Evolutionary conservation across 345 rosid genomes (phyloP).

Genomic region (Mercurialis annua): DNA sequence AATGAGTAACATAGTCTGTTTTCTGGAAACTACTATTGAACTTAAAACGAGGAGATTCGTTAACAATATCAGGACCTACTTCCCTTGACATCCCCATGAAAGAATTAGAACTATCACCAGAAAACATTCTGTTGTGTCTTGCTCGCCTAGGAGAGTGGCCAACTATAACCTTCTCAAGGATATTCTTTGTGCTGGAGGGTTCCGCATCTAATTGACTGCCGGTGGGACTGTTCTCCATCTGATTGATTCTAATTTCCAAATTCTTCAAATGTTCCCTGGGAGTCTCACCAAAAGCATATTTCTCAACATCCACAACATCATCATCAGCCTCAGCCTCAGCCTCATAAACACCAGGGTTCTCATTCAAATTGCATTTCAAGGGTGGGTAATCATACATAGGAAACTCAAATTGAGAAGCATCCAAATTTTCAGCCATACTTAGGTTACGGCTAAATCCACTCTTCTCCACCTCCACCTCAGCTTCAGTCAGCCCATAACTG

Average conservation of each 20-base stretch:
- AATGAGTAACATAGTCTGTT: slow-evolving; percentile 38
- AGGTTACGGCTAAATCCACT: slow-evolving; percentile 30
- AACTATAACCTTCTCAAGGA: slow-evolving; percentile 64
- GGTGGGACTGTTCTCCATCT: slow-evolving; percentile 71
- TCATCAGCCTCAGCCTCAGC: slow-evolving; percentile 34
- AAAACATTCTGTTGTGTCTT: slow-evolving; percentile 51
- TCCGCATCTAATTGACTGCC: slow-evolving; percentile 46
- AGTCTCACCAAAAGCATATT: slow-evolving; percentile 67
- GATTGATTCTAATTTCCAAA: slow-evolving; percentile 64
- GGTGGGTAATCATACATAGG: slow-evolving; percentile 70
- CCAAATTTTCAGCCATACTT: slow-evolving; percentile 45
- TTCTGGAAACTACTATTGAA: slow-evolving; percentile 43
- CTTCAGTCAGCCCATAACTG: slow-evolving; percentile 79
- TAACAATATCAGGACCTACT: slow-evolving; percentile 33
- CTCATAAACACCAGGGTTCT: slow-evolving; percentile 46
- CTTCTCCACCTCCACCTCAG: slow-evolving; percentile 63
- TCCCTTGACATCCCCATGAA: slow-evolving; percentile 44
- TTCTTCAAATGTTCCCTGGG: slow-evolving; percentile 58
- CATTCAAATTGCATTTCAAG: slow-evolving; percentile 66
- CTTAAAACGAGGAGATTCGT: slow-evolving; percentile 52
- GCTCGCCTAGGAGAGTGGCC: slow-evolving; percentile 66
- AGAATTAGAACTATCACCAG: slow-evolving; percentile 61
- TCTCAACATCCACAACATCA: slow-evolving; percentile 66
- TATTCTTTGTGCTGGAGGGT: slow-evolving; percentile 40
- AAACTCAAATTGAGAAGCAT: slow-evolving; percentile 41